phyloP scores from a whole-genome alignment of 305 asterid species.

The Fraxinus angustifolia region DNA sequence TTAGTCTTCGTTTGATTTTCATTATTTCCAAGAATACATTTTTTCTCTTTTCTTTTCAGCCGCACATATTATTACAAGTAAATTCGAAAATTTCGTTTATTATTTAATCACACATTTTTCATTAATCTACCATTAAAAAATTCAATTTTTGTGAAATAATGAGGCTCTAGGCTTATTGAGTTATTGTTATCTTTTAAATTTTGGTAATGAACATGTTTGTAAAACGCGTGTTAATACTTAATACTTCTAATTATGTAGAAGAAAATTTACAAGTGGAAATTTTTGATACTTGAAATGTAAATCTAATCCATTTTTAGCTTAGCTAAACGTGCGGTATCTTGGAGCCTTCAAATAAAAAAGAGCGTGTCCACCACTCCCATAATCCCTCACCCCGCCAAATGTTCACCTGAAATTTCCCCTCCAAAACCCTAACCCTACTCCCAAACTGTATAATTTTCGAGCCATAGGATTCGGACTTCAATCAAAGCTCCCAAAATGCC shows the following conservation, averaged over 20 bases:
- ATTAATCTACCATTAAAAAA: too few species aligned
- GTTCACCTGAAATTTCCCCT: slow-evolving; percentile 10
- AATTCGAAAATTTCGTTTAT: too few species aligned
- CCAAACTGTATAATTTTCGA: slow-evolving; percentile 28
- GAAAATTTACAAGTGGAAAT: not conserved
- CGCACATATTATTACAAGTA: too few species aligned
- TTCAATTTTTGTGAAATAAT: too few species aligned
- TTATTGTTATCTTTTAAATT: not conserved
- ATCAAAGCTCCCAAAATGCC: slow-evolving; percentile 38
- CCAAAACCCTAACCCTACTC: slow-evolving; percentile 19
- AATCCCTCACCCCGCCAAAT: slow-evolving; percentile 31
- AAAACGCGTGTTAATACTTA: not conserved
- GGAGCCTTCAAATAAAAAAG: not conserved
- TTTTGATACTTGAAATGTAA: not conserved
- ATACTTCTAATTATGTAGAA: not conserved
- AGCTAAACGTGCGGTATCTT: not conserved
- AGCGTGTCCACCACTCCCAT: not conserved
- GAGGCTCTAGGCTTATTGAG: not conserved
- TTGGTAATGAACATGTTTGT: not conserved
- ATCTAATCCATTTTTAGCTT: not conserved
- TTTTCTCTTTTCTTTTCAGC: too few species aligned
- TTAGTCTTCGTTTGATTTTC: too few species aligned
- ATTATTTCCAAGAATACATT: too few species aligned
- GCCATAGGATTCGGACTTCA: slow-evolving; percentile 28
- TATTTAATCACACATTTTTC: too few species aligned